phyloP scores from a whole-genome alignment of 208 protist species.

The Naegleria gruberi region DNA sequence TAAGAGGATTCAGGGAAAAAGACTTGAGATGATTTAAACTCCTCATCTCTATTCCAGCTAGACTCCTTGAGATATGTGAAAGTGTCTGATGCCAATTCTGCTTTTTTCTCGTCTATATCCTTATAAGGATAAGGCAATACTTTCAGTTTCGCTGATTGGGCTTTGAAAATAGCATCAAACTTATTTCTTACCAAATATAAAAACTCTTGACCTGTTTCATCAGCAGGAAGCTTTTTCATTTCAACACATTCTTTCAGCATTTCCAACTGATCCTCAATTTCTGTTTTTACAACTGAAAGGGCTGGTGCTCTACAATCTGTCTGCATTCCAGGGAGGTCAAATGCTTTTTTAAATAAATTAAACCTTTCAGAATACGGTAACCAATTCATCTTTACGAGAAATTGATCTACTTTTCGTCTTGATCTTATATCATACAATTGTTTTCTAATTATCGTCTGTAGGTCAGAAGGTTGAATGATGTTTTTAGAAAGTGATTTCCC shows the following conservation, averaged over 20 bases:
- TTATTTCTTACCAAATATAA: constrained; percentile 33
- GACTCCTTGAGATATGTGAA: constrained; percentile 17
- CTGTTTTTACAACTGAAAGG: constrained; percentile 18
- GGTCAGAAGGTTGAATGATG: not conserved
- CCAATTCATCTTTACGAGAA: not conserved
- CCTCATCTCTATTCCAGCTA: not conserved
- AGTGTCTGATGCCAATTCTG: not conserved
- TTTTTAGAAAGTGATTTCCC: not conserved
- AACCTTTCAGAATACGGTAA: not conserved
- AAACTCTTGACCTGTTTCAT: constrained; percentile 37
- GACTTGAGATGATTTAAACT: not conserved
- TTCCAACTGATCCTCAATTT: constrained; percentile 34
- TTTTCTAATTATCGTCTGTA: not conserved
- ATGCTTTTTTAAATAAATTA: constrained; percentile 5
- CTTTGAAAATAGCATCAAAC: constrained; percentile 35
- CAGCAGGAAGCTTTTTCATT: not conserved
- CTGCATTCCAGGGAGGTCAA: not conserved
- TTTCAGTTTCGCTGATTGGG: constrained; percentile 22
- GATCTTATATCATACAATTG: not conserved
- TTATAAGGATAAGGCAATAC: constrained; percentile 29
- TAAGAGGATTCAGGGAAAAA: not conserved
- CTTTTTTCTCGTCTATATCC: constrained; percentile 11
- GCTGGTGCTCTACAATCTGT: not conserved
- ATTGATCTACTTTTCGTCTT: not conserved
- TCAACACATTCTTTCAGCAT: constrained; percentile 34